Evolutionary conservation across 2,329 filamentous ascomycete genomes (phyloP), one percentile per base, ranked within the genome.

Genomic region (Chaetomium strumarium): DNA sequence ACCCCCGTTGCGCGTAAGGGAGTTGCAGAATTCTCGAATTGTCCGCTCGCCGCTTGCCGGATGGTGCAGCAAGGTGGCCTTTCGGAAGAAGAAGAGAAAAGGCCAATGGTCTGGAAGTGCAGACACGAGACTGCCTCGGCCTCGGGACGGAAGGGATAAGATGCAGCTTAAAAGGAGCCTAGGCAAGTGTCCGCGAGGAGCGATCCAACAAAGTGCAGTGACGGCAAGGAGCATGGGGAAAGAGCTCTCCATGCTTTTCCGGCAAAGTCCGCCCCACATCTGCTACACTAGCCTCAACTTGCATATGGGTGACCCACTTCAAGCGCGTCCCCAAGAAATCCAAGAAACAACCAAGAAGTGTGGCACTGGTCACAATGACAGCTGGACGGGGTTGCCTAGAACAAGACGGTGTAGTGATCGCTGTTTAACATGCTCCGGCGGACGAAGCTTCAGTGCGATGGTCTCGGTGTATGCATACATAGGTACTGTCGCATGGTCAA

Each of bases 281-380:
- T 24, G 24, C 7, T 24, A 24, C 24, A 7, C 24, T 24, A 16
- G n/a, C 37, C 17, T 38, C n/a, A 13, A 13, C 30, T 14, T 6
- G 44, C 39, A 44, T 33, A 53, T 55, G n/a, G 56, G 51, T 46
- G 41, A 29, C 43, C 53, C 53, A 52, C 56, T 45, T 17, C 38
- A 42, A 20, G 45, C 43, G 33, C 33, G 51, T 44, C 46, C 52
- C 53, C 43, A 49, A 49, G 40, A 49, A 43, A n/a, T n/a, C n/a
- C n/a, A n/a, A n/a, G n/a, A n/a, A n/a, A n/a, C n/a, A n/a, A n/a
- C n/a, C n/a, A n/a, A n/a, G n/a, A n/a, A n/a, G n/a, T n/a, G 57
- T 57, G 57, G 57, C 51, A 47, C 50, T 49, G 55, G 51, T 55
- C 57, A 58, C 56, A 49, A 44, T 52, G 53, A 16, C 37, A 44